Conservation (phyloP, 768 basidiomycete species). For the Auriscalpium microsporum region DNA sequence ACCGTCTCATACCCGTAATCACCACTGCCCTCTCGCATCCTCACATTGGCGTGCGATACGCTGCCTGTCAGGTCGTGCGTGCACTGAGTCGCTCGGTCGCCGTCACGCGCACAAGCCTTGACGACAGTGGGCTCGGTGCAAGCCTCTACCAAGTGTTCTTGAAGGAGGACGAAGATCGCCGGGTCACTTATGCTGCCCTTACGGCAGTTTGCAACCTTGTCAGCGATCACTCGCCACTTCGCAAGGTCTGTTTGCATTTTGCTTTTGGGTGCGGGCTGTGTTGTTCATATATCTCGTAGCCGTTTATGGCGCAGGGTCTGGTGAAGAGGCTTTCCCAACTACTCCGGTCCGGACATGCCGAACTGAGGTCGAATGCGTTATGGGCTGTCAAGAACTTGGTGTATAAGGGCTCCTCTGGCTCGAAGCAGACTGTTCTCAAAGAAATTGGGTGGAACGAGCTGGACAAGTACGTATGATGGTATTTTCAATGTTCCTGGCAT, state of each 20-base stretch:
- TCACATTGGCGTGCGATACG: constrained; percentile 71
- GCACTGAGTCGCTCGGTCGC: constrained; percentile 73
- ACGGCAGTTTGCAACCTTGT: constrained; percentile 80
- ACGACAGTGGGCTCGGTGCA: constrained; percentile 74
- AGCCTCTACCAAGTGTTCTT: constrained; percentile 54
- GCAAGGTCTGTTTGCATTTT: constrained; percentile 46
- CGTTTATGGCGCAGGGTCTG: constrained; percentile 59
- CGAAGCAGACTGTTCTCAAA: constrained; percentile 61
- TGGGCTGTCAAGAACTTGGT: constrained; percentile 87
- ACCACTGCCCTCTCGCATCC: constrained; percentile 48
- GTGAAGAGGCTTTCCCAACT: constrained; percentile 57
- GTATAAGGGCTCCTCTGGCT: constrained; percentile 47
- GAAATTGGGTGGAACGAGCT: constrained; percentile 59
- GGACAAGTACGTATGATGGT: constrained; percentile 35
- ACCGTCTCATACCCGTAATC: constrained; percentile 46
- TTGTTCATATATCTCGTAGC: constrained; percentile 27
- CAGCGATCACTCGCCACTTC: constrained; percentile 76
- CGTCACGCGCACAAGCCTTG: constrained; percentile 74
- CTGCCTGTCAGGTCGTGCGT: constrained; percentile 79
- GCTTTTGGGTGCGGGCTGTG: constrained; percentile 18
- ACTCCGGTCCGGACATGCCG: constrained; percentile 41
- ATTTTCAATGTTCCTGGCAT: not conserved
- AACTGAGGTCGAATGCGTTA: constrained; percentile 59
- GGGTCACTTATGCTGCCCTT: constrained; percentile 64
- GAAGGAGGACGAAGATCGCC: constrained; percentile 52